A percentile compares a stretch with the other conserved stretches of the same genome.
These are phyloP conservation scores for Fusarium pseudoanthophilum DNA, from an alignment of 2,329 filamentous ascomycete genomes.

Conservation along the genomic window DNA sequence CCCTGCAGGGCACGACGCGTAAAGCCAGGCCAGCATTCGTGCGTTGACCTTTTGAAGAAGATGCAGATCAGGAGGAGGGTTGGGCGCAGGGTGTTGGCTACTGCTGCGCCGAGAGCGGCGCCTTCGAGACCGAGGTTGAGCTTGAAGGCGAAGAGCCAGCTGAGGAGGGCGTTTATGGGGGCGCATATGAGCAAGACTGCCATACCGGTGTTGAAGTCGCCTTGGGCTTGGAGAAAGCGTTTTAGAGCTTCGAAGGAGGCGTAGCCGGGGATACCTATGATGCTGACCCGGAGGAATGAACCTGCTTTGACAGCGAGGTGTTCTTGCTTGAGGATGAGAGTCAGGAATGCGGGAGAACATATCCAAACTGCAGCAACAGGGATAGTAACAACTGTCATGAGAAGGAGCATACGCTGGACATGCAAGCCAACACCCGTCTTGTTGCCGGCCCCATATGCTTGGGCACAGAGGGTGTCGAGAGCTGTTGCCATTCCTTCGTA, in stretches of 20 bases:
- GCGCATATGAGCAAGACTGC: conserved; percentile 58
- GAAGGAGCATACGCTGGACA: conserved; percentile 62
- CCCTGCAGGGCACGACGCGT: conserved; percentile 49
- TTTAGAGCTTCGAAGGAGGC: conserved; percentile 65
- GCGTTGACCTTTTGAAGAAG: conserved; percentile 50
- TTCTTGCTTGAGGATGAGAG: conserved; percentile 58
- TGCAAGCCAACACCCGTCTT: conserved; percentile 61
- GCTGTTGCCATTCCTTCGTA: conserved; percentile 45
- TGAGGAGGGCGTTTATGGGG: conserved; percentile 59
- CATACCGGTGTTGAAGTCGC: conserved; percentile 62
- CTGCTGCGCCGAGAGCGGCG: conserved; percentile 60
- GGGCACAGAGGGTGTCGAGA: conserved; percentile 42
- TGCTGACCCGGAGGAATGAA: conserved; percentile 58
- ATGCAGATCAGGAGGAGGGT: conserved; percentile 59
- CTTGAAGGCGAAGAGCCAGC: conserved; percentile 59
- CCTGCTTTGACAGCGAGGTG: conserved; percentile 61
- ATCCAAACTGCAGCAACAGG: conserved; percentile 62
- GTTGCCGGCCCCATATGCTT: conserved; percentile 52
- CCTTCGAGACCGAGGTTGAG: conserved; percentile 60
- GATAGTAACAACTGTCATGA: conserved; percentile 59
- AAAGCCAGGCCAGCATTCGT: conserved; percentile 53
- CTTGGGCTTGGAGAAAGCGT: conserved; percentile 65
- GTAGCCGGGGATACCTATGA: conserved; percentile 63
- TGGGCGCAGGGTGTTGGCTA: conserved; percentile 61
- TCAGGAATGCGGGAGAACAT: conserved; percentile 58